Evolutionary conservation across 352 stramenopile species (phyloP).

Genomic region (Globisporangium spinosum): DNA sequence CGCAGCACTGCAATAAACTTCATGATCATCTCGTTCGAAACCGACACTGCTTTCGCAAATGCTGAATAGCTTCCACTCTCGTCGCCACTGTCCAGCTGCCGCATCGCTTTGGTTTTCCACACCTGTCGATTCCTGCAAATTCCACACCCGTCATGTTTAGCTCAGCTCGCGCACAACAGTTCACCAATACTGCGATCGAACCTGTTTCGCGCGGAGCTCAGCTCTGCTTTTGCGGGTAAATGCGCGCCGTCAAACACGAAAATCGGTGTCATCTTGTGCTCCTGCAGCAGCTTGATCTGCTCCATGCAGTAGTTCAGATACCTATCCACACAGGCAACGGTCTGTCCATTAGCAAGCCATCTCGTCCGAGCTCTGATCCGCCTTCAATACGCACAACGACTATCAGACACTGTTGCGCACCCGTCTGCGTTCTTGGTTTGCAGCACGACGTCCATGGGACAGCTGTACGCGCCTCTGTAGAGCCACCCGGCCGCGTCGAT

Average conservation of each 20-base stretch:
- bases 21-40: slow-evolving; percentile 77
- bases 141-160: slow-evolving; percentile 1
- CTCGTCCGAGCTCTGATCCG: no score
- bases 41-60: slow-evolving; percentile 51
- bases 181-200: slow-evolving; percentile 13
- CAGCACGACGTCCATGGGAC: slow-evolving; percentile 76
- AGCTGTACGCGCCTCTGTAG: slow-evolving; percentile 90
- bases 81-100: slow-evolving; percentile 22
- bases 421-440: slow-evolving; percentile 41
- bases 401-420: slow-evolving; percentile 21
- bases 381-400: neutral
- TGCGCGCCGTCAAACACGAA: slow-evolving; percentile 94
- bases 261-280: slow-evolving; percentile 80
- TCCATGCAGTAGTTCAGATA: slow-evolving; percentile 88
- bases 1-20: slow-evolving; percentile 58
- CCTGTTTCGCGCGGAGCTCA: slow-evolving; percentile 49
- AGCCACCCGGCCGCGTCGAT: slow-evolving; percentile 81
- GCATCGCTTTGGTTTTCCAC: slow-evolving; percentile 43
- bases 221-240: slow-evolving; percentile 82
- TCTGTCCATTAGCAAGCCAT: neutral
- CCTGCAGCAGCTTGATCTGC: slow-evolving; percentile 84
- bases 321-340: slow-evolving; percentile 15
- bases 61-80: slow-evolving; percentile 22
- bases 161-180: neutral
- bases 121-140: slow-evolving; percentile 29